Evolutionary conservation across 2,329 filamentous ascomycete genomes (phyloP).

Genomic region (Chrysosphaeria jannelii): DNA sequence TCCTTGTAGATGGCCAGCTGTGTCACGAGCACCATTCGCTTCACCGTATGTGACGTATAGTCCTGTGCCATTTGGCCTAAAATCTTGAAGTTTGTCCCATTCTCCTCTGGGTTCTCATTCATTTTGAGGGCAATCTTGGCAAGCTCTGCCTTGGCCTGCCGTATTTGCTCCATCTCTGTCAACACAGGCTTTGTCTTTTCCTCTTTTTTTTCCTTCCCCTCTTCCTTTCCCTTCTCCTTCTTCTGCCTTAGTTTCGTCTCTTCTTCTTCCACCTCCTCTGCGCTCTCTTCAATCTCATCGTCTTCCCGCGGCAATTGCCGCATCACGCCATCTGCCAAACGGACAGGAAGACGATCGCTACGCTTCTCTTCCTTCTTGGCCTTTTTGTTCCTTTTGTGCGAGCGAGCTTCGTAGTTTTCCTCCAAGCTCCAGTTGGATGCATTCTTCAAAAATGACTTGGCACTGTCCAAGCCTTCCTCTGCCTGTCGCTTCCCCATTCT

Average conservation of each 20-base stretch:
- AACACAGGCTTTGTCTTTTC: constrained; percentile 2
- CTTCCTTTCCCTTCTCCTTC: not conserved
- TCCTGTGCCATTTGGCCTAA: constrained; percentile 43
- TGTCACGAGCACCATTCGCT: constrained; percentile 62
- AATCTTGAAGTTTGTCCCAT: constrained; percentile 48
- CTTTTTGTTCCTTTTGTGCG: constrained; percentile 23
- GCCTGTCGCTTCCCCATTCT: too few species aligned
- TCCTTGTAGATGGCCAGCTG: constrained; percentile 85
- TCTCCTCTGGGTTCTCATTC: constrained; percentile 82
- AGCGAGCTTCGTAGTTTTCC: constrained; percentile 61
- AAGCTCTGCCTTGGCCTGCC: constrained; percentile 73
- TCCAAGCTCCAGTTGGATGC: constrained; percentile 73
- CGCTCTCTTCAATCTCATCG: constrained; percentile 19
- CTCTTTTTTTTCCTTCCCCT: not conserved
- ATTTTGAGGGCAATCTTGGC: constrained; percentile 53
- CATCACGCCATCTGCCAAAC: constrained; percentile 47
- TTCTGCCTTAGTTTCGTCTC: constrained; percentile 10
- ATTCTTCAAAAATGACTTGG: constrained; percentile 38
- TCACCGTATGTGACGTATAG: constrained; percentile 39
- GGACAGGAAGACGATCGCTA: constrained; percentile 53
- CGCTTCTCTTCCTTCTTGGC: constrained; percentile 42
- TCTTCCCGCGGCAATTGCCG: constrained; percentile 25
- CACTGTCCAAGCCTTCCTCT: too few species aligned
- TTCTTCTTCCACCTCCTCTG: constrained; percentile 15
- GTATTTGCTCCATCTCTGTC: constrained; percentile 30